Evolutionary conservation across 305 asterid species (phyloP).

Genomic region (Plantago coronopus): DNA sequence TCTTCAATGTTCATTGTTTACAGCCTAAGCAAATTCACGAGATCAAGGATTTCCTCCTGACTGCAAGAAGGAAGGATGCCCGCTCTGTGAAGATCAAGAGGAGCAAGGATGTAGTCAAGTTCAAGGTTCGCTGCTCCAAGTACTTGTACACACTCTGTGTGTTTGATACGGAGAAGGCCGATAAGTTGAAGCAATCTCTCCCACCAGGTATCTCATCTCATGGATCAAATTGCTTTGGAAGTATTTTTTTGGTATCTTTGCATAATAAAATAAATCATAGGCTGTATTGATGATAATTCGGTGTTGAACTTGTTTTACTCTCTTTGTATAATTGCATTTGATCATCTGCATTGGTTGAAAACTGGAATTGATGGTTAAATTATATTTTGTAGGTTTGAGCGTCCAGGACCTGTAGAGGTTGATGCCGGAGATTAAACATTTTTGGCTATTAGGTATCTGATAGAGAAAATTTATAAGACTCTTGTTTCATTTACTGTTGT

Average conservation of each 20-base stretch:
- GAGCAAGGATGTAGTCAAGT: slow-evolving; percentile 40
- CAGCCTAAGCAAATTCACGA: slow-evolving; percentile 50
- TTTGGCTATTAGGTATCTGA: background rate
- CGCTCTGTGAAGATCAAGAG: slow-evolving; percentile 41
- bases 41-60: slow-evolving; percentile 47
- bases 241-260: too few species aligned
- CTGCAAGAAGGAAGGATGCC: slow-evolving; percentile 41
- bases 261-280: too few species aligned
- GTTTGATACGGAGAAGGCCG: slow-evolving; percentile 41
- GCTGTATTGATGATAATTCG: too few species aligned
- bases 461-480: background rate
- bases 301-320: too few species aligned
- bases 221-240: too few species aligned
- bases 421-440: background rate
- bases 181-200: slow-evolving; percentile 42
- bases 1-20: background rate
- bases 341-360: too few species aligned
- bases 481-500: background rate
- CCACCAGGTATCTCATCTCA: slow-evolving; percentile 35
- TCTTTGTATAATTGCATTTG: too few species aligned
- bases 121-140: slow-evolving; percentile 46
- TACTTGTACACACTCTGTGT: slow-evolving; percentile 42
- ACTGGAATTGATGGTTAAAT: too few species aligned
- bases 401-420: slow-evolving; percentile 37
- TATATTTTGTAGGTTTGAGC: slow-evolving; percentile 33